Base-by-base conservation (phyloP, 192 early-diverging fungal species). In the Coemansia sp. region DNA sequence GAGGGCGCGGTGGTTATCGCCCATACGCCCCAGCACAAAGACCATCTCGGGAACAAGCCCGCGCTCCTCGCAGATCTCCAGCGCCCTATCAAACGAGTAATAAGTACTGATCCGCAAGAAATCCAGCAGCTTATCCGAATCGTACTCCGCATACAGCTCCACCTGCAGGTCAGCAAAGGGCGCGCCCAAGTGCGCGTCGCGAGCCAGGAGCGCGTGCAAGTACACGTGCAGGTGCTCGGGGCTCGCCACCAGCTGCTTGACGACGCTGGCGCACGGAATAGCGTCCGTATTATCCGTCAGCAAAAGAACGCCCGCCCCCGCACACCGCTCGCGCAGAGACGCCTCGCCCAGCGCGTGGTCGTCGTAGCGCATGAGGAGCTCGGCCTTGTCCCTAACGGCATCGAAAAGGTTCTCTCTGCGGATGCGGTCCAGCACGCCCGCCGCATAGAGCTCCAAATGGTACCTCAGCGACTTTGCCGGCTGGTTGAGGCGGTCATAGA, bases 31-130 rank as follows among this genome's bases (percentile, higher is more conserved):
- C 53, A 98, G 82, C 37, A 99, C 78, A 73, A 90, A 98, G 1
- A 99, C 95, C 96, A 98, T 99, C 72, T 98, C 98, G 11, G 94
- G 94, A 7, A 99, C 93, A 64, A 99, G 80, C 62, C 91, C 91
- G 39, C 91, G 88, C 64, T 88, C 71, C 77, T 98, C 92, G 70
- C 95, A 97, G 29, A 93, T 84, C 51, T 85, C 64, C 64, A 79
- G 40, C 63, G 89, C 92, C 83, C 86, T 84, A 64, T 94, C 89
- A 29, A 96, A 73, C 21, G 91, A 88, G 67, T 90, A 94, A 69
- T 85, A 90, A 59, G 87, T 88, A 68, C 91, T 93, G 9, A 87
- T 77, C 11, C 93, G 83, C 59, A 99, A 73, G 67, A 99, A 99
- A n/a, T 91, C 86, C 39, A 94, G 74, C 17, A 99, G 74, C 39